Base-by-base conservation (phyloP, 1,284 basidiomycete genomes). In the Coniferiporia weirii region DNA sequence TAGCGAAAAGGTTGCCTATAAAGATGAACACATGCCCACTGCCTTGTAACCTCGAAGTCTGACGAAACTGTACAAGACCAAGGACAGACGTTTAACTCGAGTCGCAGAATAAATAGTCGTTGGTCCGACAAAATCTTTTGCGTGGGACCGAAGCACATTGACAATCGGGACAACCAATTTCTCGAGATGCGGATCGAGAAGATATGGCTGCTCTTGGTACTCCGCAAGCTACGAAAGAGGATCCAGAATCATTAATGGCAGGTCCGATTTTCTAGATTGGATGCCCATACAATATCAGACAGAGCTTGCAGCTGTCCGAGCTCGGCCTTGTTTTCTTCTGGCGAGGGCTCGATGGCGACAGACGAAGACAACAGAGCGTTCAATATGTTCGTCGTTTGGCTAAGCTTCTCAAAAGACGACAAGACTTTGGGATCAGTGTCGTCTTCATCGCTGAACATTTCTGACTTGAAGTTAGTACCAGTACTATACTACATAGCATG, bases 121-220 rank as follows among this genome's bases (percentile, higher is more conserved):
- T 44, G 68, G 66, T 35, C 46, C 49, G 27, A 49, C 22, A 45
- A 59, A 58, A 10, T 68, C 64, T 64, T 75, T 79, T n/a, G 86
- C 82, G 64, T 84, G 80, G 8, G 65, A 64, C 66, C 85, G 85
- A 46, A 97, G 72, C n/a, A 72, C 71, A 34, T 82, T 78, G 51
- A 93, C 85, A 2, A 91, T 83, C 0, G 95, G 95, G 1, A 77
- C 72, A 10, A 98, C 83, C 61, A 99, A 85, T 15, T 75, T 70
- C 67, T 95, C 91, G n/a, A 99, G 80, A 66, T 84, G 88, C n/a
- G 95, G 95, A 70, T 99, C 97, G n/a, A 98, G 80, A 0, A 99
- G 81, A 67, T 95, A 93, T 1, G 95, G 80, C 67, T 96, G 91
- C 61, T 98, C 95, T 69, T 98, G 95, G 68, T 98, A 99, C 69